Percentiles rank a stretch among this genome's conserved stretches.
Conservation (phyloP, 352 stramenopile species). For the Globisporangium canariense region DNA sequence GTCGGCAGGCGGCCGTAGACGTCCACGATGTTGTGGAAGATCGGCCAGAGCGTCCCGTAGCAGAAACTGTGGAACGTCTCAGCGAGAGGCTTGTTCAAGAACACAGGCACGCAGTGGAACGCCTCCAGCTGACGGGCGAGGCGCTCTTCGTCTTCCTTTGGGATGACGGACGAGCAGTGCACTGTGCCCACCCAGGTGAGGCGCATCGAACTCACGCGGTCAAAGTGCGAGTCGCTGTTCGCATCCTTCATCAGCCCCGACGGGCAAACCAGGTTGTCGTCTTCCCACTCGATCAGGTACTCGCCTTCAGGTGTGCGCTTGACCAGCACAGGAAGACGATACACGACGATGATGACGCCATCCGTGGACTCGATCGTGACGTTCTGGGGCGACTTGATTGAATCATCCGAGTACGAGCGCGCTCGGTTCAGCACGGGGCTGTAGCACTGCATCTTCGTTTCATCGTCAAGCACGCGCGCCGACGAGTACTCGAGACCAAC, state of each 20-base stretch:
- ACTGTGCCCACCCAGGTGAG: slow-evolving; percentile 86
- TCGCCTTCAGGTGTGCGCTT: slow-evolving; percentile 57
- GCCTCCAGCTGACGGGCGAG: slow-evolving; percentile 70
- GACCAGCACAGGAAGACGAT: slow-evolving; percentile 94
- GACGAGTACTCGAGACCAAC: slow-evolving; percentile 11
- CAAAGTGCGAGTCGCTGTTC: slow-evolving; percentile 53
- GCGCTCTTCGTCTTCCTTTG: slow-evolving; percentile 79
- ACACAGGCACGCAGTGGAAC: slow-evolving; percentile 98
- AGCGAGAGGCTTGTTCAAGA: slow-evolving; percentile 84
- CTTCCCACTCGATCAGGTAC: slow-evolving; percentile 86
- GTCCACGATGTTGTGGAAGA: slow-evolving; percentile 99
- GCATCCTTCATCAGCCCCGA: slow-evolving; percentile 75
- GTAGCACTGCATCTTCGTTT: slow-evolving; percentile 17
- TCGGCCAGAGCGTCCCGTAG: slow-evolving; percentile 96
- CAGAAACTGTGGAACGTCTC: slow-evolving; percentile 94
- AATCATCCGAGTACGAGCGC: slow-evolving; percentile 57
- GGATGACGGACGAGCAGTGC: slow-evolving; percentile 71
- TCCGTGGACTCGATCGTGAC: slow-evolving; percentile 92
- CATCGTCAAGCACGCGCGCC: slow-evolving; percentile 13
- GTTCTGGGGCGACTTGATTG: slow-evolving; percentile 63
- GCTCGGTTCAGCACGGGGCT: slow-evolving; percentile 43
- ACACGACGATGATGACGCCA: slow-evolving; percentile 95
- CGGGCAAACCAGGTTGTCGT: slow-evolving; percentile 85
- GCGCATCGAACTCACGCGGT: slow-evolving; percentile 73
- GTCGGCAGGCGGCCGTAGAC: slow-evolving; percentile 89